phyloP scores from a whole-genome alignment of 495 filamentous ascomycete species.

The Neurospora sp. region DNA sequence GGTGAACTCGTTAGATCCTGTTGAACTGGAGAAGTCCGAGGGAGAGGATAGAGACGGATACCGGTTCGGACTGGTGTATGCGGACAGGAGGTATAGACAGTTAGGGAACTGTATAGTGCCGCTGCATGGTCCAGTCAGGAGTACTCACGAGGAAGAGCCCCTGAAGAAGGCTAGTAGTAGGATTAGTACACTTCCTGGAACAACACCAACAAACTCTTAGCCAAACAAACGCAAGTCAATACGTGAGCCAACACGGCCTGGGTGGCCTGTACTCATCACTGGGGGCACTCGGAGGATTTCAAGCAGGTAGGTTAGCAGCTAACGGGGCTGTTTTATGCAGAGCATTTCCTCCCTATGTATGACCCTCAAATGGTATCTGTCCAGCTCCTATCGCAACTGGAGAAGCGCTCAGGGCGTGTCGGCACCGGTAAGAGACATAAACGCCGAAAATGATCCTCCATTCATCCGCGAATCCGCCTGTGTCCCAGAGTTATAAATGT shows the following conservation, averaged over 20 bases:
- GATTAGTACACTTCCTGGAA: neutral
- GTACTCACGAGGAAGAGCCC: neutral
- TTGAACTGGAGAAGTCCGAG: neutral
- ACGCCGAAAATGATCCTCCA: neutral
- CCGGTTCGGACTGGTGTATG: conserved; percentile 30
- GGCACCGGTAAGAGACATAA: neutral
- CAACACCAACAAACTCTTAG: neutral
- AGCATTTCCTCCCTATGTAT: neutral
- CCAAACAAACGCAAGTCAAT: neutral
- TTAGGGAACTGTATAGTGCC: conserved; percentile 23
- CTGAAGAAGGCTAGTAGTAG: neutral
- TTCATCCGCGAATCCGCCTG: neutral
- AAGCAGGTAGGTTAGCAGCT: neutral
- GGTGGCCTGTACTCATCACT: neutral
- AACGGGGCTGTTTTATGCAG: neutral
- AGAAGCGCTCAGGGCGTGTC: neutral
- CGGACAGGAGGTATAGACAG: conserved; percentile 32
- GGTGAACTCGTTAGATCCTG: neutral
- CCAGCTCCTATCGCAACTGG: neutral
- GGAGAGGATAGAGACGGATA: neutral
- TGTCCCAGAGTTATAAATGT: neutral
- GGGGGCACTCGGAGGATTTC: neutral
- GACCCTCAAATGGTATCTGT: neutral
- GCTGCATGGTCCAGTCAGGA: neutral
- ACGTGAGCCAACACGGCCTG: neutral